Evolutionary conservation across 768 basidiomycete species (phyloP).

Genomic region (Tulasnella sp.): DNA sequence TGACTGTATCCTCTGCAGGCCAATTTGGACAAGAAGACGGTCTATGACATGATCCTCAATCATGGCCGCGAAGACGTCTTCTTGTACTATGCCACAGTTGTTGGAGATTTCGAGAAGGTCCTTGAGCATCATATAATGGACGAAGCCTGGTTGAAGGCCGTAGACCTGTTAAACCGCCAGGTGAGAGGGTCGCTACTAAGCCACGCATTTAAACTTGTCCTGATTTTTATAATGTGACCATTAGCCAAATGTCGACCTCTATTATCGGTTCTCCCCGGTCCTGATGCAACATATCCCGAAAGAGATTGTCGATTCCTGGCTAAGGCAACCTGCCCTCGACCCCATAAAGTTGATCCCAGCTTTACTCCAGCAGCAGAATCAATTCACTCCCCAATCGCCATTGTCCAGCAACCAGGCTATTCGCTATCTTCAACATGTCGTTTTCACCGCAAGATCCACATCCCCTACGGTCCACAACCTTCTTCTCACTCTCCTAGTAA

Average conservation of each 20-base stretch:
- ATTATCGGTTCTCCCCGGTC: slow-evolving; percentile 86
- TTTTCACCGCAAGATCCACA: slow-evolving; percentile 72
- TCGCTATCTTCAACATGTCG: slow-evolving; percentile 76
- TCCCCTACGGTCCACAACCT: slow-evolving; percentile 90
- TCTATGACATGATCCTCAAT: slow-evolving; percentile 87
- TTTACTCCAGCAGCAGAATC: slow-evolving; percentile 69
- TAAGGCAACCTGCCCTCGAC: slow-evolving; percentile 71
- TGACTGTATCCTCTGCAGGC: slow-evolving; percentile 38
- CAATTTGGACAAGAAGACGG: slow-evolving; percentile 74
- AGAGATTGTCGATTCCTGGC: slow-evolving; percentile 88
- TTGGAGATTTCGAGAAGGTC: slow-evolving; percentile 77
- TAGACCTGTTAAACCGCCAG: slow-evolving; percentile 85
- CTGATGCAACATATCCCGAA: slow-evolving; percentile 80
- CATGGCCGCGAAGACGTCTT: slow-evolving; percentile 93
- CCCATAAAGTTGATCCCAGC: slow-evolving; percentile 84
- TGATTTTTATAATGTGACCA: background rate
- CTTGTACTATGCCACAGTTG: slow-evolving; percentile 73
- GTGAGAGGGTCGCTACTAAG: slow-evolving; percentile 36
- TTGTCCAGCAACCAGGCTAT: slow-evolving; percentile 77
- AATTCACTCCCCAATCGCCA: slow-evolving; percentile 50
- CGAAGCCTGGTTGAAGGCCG: slow-evolving; percentile 85
- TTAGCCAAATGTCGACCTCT: slow-evolving; percentile 76
- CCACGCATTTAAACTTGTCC: background rate
- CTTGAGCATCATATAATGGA: slow-evolving; percentile 88
- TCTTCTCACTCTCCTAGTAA: slow-evolving; percentile 72